Conservation (phyloP, 2,329 filamentous ascomycete species). For the Fusarium tricinctum region DNA sequence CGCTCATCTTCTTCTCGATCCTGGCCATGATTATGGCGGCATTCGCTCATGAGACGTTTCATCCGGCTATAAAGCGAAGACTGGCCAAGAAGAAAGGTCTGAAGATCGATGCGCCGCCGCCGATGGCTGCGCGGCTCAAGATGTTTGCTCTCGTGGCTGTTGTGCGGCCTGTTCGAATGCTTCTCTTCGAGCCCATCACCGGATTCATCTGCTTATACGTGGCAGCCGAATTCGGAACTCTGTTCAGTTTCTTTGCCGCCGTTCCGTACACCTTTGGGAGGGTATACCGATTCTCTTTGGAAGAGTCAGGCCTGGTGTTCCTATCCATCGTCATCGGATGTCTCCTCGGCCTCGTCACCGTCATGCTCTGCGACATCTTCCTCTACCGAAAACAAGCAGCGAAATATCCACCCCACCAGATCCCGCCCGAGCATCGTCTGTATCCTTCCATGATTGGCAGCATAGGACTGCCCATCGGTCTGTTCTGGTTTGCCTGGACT, state of each 20-base stretch:
- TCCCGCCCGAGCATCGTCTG: slow-evolving; percentile 69
- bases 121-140: slow-evolving; percentile 47
- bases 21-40: slow-evolving; percentile 55
- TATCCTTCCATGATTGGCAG: slow-evolving; percentile 72
- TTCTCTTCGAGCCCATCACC: slow-evolving; percentile 74
- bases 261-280: slow-evolving; percentile 63
- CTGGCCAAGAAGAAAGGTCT: slow-evolving; percentile 56
- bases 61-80: slow-evolving; percentile 62
- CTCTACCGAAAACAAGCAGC: slow-evolving; percentile 58
- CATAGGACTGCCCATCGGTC: slow-evolving; percentile 63
- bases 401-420: slow-evolving; percentile 53
- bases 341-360: slow-evolving; percentile 58
- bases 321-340: slow-evolving; percentile 62
- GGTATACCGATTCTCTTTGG: slow-evolving; percentile 61
- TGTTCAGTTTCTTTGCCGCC: slow-evolving; percentile 67
- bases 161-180: slow-evolving; percentile 68
- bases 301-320: slow-evolving; percentile 62
- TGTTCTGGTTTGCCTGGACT: slow-evolving; percentile 75
- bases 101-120: slow-evolving; percentile 42
- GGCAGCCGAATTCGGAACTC: slow-evolving; percentile 64
- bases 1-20: slow-evolving; percentile 61
- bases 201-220: slow-evolving; percentile 67
- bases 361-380: slow-evolving; percentile 58
- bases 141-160: slow-evolving; percentile 60
- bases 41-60: slow-evolving; percentile 69